Evolutionary conservation across 1,284 basidiomycete species (phyloP), one percentile per base, ranked within the genome.

Genomic region (Naganishia sp.): DNA sequence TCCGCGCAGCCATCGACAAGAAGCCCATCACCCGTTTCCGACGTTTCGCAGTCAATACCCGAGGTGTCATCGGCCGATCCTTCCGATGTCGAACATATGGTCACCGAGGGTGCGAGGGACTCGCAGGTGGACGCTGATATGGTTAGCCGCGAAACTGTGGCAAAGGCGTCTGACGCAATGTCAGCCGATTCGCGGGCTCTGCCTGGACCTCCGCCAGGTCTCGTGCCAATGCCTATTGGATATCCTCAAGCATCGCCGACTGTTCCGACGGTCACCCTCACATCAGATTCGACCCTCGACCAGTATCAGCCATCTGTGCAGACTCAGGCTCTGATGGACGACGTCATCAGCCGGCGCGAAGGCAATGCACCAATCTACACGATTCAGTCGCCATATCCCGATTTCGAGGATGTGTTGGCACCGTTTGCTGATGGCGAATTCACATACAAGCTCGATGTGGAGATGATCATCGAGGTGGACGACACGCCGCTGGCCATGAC

Each of bases 221-320:
- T 76, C 16, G 69, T 75, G 2, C 65, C 72, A 46, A 65, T 72
- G 15, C 70, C 72, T 1, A 72, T 73, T 31, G 31, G 72, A 28
- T 71, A 71, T 18, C 70, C 72, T 50, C 54, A 72, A 59, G 64
- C 67, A 18, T 44, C 53, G 13, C 52, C 61, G 7, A 36, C 11
- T 36, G 28, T 54, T 2, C 65, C 65, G 6, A 45, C 42, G 11
- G 53, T 60, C 16, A 46, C 54, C 9, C 44, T 54, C 21, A 50
- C 60, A 39, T 54, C 63, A 2, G 42, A 48, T 33, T 45, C 68
- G 6, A n/a, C 68, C 16, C 60, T 60, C 6, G 53, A 53, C 49
- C 73, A 69, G 63, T 94, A 94, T 78, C 90, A 92, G 75, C 90
- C 92, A 81, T 92, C 92, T 0, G 88, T 83, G 15, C 88, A 89